Evolutionary conservation across 2,329 filamentous ascomycete species (phyloP), one percentile per base, ranked within the genome.

Genomic region (Ophiosphaerella herpotricha): DNA sequence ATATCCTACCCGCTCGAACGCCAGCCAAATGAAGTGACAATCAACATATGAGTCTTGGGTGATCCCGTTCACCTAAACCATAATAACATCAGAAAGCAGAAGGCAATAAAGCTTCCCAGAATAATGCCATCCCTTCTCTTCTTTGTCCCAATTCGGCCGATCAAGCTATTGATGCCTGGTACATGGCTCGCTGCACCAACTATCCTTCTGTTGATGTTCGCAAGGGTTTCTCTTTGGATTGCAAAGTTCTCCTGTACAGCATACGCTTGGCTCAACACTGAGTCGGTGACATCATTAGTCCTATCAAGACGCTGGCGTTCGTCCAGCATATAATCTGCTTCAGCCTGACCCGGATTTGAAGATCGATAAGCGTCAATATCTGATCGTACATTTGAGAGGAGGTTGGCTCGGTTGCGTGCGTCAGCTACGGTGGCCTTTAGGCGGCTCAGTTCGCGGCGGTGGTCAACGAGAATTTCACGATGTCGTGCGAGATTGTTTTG

Each of bases 281-380:
- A 89, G 73, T 99, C 94, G 40, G 91, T 88, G 80, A 96, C 86
- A 61, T 85, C 88, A 75, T 97, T 89, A 67, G 90, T 95, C 71
- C 91, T 88, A 70, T 99, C 94, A 68, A 99, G 85, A 57, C 89
- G 84, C 55, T 81, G 79, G 43, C 94, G 84, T 81, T 99, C 94
- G 64, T 90, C 88, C 24, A 99, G 82, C 92, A 99, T 97, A 78
- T 97, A 99, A 54, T 99, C 93, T 39, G 91, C 91, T 77, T 97
- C 94, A 46, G 87, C 89, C 2, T 86, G 85, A 61, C 85, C 89
- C 7, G 90, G 90, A 70, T 96, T 94, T 48, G 84, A 85, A 42
- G 87, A 84, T 46, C 89, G 89, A 77, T 96, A 97, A 46, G 90
- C 86, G 73, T 91, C 84, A 73, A 97, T 97, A 73, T 99, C 94